These are phyloP conservation scores for Cicer arietinum DNA, from an alignment of 306 rosid species.

Conservation along the genomic window DNA sequence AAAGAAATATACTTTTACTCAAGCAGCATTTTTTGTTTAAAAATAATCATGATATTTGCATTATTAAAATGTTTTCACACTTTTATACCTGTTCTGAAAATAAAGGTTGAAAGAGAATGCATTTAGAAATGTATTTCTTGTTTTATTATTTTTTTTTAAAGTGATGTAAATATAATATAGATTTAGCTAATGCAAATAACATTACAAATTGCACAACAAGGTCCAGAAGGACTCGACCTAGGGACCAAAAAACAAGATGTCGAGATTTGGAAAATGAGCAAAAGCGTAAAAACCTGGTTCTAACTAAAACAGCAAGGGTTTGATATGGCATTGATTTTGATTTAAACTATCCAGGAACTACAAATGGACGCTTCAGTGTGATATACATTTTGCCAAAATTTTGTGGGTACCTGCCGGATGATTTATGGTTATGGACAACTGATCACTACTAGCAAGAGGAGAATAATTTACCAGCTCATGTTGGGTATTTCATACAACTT, in stretches of 20 bases:
- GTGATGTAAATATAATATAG: not conserved
- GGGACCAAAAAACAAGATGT: not conserved
- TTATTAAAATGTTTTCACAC: not conserved
- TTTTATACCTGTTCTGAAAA: not conserved
- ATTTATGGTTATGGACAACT: constrained; percentile 42
- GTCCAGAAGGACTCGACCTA: constrained; percentile 7
- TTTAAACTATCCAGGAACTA: constrained; percentile 50
- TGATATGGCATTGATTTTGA: constrained; percentile 46
- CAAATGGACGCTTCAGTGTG: constrained; percentile 40
- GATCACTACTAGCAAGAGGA: constrained; percentile 42
- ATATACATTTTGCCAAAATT: constrained; percentile 54
- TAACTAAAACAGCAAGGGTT: constrained; percentile 30
- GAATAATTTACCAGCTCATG: constrained; percentile 54
- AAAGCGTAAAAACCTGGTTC: constrained; percentile 14
- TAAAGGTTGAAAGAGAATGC: not conserved
- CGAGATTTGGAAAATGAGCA: constrained; percentile 16
- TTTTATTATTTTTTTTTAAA: not conserved
- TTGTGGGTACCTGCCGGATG: constrained; percentile 47
- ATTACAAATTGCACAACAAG: constrained; percentile 17
- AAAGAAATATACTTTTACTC: not conserved
- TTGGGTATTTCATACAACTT: constrained; percentile 17
- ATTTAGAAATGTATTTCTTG: not conserved
- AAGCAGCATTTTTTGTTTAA: not conserved
- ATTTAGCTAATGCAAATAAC: constrained; percentile 10
- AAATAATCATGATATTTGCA: not conserved